Evolutionary conservation across 352 stramenopile genomes (phyloP).

Genomic region (Plasmopara viticola): DNA sequence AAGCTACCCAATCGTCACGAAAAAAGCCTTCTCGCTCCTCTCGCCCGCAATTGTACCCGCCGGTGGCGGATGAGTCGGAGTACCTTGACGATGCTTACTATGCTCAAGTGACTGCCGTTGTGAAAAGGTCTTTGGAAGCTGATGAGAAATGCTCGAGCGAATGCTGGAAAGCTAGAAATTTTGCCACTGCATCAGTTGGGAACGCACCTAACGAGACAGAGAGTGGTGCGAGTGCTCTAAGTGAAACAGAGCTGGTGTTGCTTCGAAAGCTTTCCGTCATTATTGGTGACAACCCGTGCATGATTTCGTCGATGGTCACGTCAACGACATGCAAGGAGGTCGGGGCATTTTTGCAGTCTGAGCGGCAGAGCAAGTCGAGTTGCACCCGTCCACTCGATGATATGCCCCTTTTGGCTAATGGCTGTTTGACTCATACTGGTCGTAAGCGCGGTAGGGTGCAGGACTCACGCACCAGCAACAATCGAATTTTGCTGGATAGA

Average conservation of each 20-base stretch:
- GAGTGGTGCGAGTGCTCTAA: slow-evolving; percentile 4
- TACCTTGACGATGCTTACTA: slow-evolving; percentile 61
- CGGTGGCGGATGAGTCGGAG: slow-evolving; percentile 46
- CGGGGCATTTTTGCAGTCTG: slow-evolving; percentile 38
- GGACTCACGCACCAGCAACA: slow-evolving; percentile 42
- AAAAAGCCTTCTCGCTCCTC: slow-evolving; percentile 19
- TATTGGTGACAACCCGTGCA: slow-evolving; percentile 59
- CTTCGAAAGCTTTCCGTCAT: slow-evolving; percentile 48
- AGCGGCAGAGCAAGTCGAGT: slow-evolving; percentile 26
- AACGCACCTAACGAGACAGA: slow-evolving; percentile 2
- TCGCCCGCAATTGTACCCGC: slow-evolving; percentile 22
- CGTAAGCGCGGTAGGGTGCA: slow-evolving; percentile 33
- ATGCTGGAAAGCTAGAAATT: slow-evolving; percentile 34
- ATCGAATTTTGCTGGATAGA: slow-evolving; percentile 54
- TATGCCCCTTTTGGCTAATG: slow-evolving; percentile 35
- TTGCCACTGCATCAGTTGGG: background rate
- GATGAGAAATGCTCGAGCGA: slow-evolving; percentile 29
- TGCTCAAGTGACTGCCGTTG: slow-evolving; percentile 29
- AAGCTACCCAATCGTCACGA: slow-evolving; percentile 17
- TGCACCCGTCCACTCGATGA: slow-evolving; percentile 25
- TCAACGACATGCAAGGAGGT: slow-evolving; percentile 55
- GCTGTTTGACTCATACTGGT: slow-evolving; percentile 26
- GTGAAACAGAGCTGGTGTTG: slow-evolving; percentile 40
- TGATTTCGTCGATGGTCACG: slow-evolving; percentile 52
- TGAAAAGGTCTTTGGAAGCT: slow-evolving; percentile 34